phyloP scores from a whole-genome alignment of 2,329 filamentous ascomycete genomes.

The Calonectria pseudoturangicola region DNA sequence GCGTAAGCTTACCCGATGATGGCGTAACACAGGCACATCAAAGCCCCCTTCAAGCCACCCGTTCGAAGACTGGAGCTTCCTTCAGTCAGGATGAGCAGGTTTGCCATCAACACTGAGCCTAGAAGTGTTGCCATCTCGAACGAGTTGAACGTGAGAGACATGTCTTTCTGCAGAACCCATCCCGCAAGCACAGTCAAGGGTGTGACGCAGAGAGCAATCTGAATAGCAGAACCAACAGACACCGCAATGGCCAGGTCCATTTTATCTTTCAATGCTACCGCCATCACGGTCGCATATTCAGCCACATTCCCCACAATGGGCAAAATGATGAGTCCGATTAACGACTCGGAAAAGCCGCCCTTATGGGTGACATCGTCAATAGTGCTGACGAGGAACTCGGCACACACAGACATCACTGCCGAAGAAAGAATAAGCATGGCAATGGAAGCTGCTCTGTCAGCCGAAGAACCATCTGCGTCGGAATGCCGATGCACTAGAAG shows the following conservation, averaged over 20 bases:
- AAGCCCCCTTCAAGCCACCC: slow-evolving; percentile 68
- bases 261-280: slow-evolving; percentile 75
- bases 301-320: slow-evolving; percentile 78
- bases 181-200: slow-evolving; percentile 76
- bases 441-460: slow-evolving; percentile 63
- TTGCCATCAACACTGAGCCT: slow-evolving; percentile 81
- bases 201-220: slow-evolving; percentile 77
- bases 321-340: slow-evolving; percentile 77
- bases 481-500: slow-evolving; percentile 1
- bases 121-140: slow-evolving; percentile 85
- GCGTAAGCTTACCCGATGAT: slow-evolving; percentile 63
- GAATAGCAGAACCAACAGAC: slow-evolving; percentile 75
- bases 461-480: slow-evolving; percentile 31
- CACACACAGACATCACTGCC: slow-evolving; percentile 74
- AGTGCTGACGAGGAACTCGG: slow-evolving; percentile 76
- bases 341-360: slow-evolving; percentile 70
- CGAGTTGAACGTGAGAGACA: slow-evolving; percentile 80
- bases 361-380: slow-evolving; percentile 72
- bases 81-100: slow-evolving; percentile 82
- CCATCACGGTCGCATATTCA: slow-evolving; percentile 76
- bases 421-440: slow-evolving; percentile 72
- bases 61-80: slow-evolving; percentile 78
- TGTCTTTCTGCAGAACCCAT: slow-evolving; percentile 69
- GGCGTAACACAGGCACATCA: slow-evolving; percentile 70
- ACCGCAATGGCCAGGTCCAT: slow-evolving; percentile 78